A percentile compares a stretch with the other conserved stretches of the same genome.
Evolutionary conservation across 305 asterid species (phyloP).

Genomic region (Solanum aculeatissimum): DNA sequence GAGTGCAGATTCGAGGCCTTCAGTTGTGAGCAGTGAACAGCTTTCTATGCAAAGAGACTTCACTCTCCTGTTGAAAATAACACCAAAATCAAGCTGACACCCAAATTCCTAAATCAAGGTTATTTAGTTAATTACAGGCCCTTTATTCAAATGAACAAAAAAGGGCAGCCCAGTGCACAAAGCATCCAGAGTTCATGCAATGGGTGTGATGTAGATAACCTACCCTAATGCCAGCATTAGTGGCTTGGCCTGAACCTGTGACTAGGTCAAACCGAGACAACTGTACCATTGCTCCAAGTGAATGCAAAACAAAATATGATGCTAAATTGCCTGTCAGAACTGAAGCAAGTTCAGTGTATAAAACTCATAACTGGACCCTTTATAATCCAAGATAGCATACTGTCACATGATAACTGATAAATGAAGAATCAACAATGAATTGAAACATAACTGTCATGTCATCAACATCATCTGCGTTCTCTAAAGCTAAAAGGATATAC

Average conservation of each 20-base stretch:
- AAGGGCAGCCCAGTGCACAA: not conserved
- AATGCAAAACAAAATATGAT: not conserved
- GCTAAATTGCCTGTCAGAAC: not conserved
- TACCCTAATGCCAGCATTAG: not conserved
- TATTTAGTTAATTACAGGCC: not conserved
- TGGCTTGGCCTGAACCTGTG: not conserved
- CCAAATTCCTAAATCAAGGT: not conserved
- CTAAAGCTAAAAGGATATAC: not conserved
- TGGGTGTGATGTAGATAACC: not conserved
- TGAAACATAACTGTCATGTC: not conserved
- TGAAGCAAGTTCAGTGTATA: not conserved
- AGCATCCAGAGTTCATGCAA: not conserved
- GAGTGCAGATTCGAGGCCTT: slow-evolving; percentile 54
- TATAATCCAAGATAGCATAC: not conserved
- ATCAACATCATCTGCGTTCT: not conserved
- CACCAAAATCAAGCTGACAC: not conserved
- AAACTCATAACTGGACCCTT: not conserved
- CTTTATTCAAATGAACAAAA: not conserved
- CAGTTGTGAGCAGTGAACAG: slow-evolving; percentile 55
- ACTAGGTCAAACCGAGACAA: not conserved
- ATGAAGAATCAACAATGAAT: not conserved
- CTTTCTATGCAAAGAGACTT: slow-evolving; percentile 51
- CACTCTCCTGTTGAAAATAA: slow-evolving; percentile 34
- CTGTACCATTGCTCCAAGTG: not conserved
- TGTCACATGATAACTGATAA: not conserved